Evolutionary conservation across 2,329 filamentous ascomycete species (phyloP), one percentile per base, ranked within the genome.

Genomic region (Alternaria conjuncta): DNA sequence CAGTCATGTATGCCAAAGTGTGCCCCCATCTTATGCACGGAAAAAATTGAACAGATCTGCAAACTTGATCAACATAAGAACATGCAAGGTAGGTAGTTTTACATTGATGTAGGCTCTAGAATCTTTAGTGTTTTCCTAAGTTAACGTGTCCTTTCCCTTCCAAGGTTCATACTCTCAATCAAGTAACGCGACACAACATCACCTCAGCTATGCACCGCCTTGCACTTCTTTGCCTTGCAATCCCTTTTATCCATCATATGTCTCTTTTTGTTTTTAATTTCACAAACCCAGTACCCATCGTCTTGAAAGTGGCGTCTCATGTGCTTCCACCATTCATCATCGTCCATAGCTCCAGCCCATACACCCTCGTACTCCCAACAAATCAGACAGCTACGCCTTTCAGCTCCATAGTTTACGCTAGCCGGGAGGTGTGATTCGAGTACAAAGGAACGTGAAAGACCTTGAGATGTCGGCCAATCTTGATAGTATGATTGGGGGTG

Each of bases 211-310:
- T 45, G 43, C 6, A 45, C 43, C 3, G 43, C 43, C 43, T 45
- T 45, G 0, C 43, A 45, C 0, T 21, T 45, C 11, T 8, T 45
- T 1, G 43, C 43, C 0, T 20, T 45, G 3, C 43, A 45, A 0
- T 45, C 20, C 0, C 0, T 1, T 21, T 1, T 45, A 0, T 45
- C 11, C 43, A 45, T 2, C 43, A 45, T 45, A 0, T 13, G 13
- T 0, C 43, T 44, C 4, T 2, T 13, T 1, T 21, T 0, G 2
- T 21, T 2, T 7, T 7, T 3, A 13, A 3, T 2, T 3, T 2
- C 18, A 21, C 18, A 44, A 1, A 44, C 43, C 43, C 43, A 45
- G 0, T 45, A 45, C 0, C 43, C 43, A 20, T 45, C 43, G 0
- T 45, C 43, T 13, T 45, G 0, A 8, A 45, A 45, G 20, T 45